These are phyloP conservation scores for Gryganskiella cystojenkinii DNA, from an alignment of 192 early-diverging fungal species.

Conservation along the genomic window DNA sequence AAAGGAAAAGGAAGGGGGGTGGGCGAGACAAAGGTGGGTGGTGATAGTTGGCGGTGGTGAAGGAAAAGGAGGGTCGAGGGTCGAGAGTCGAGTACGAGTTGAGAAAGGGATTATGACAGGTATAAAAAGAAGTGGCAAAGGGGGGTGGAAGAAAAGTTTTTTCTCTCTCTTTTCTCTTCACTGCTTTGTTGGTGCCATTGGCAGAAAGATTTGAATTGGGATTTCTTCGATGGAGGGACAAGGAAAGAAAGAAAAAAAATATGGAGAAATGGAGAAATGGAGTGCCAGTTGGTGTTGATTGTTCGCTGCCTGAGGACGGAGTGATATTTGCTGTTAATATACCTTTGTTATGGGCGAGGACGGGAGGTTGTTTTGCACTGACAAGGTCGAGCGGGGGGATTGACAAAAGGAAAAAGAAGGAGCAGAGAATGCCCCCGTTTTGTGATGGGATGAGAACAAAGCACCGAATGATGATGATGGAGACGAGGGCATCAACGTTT, in stretches of 20 bases:
- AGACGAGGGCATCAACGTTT: no score
- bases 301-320: no score
- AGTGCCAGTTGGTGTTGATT: background rate
- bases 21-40: background rate
- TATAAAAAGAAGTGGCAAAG: background rate
- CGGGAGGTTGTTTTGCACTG: no score
- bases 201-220: conserved; percentile 3
- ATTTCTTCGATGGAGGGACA: background rate
- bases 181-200: no score
- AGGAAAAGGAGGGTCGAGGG: no score
- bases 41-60: background rate
- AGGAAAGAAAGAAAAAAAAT: background rate
- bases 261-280: background rate
- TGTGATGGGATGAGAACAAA: background rate
- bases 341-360: no score
- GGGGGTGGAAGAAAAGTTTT: background rate
- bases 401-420: background rate
- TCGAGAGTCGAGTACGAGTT: no score
- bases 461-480: no score
- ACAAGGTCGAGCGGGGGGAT: background rate
- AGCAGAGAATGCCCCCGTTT: no score
- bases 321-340: no score
- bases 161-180: no score
- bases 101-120: no score
- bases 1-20: background rate